Conservation (phyloP, 2,329 filamentous ascomycete species). For the Atkinsonella texensis region DNA sequence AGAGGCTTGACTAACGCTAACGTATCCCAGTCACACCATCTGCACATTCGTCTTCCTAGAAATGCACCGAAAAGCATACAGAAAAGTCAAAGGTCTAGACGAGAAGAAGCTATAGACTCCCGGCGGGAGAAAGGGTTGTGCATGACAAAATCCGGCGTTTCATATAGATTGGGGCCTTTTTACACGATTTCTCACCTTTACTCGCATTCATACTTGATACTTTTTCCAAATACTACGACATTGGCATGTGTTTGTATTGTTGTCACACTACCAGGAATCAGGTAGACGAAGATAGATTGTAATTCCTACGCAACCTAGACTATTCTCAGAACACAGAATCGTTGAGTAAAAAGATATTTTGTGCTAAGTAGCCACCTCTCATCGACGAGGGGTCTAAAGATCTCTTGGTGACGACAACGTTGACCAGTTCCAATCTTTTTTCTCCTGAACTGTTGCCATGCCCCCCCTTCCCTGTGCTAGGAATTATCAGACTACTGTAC, state of each 20-base stretch:
- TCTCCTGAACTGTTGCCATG: neutral
- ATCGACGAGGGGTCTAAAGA: neutral
- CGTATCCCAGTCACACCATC: constrained; percentile 55
- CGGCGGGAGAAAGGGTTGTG: neutral
- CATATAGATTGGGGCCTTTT: neutral
- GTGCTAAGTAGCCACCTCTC: too few relatives aligned
- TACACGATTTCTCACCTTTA: neutral
- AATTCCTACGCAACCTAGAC: neutral
- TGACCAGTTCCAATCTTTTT: neutral
- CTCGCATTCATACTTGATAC: neutral
- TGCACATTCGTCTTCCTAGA: constrained; percentile 80
- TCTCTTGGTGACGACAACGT: neutral
- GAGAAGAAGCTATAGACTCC: constrained; percentile 12
- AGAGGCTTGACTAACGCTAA: neutral
- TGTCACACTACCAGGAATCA: neutral
- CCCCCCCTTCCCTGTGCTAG: neutral
- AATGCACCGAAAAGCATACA: constrained; percentile 71
- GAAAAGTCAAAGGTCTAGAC: constrained; percentile 33
- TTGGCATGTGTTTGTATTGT: neutral
- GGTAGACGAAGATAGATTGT: neutral
- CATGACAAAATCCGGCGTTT: neutral
- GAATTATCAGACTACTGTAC: constrained; percentile 3
- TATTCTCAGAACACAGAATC: neutral
- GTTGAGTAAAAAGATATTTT: neutral
- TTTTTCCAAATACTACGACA: neutral